Base-by-base conservation (phyloP, 1,139 yeast species). In the Yamadazyma songkhlaensis region DNA sequence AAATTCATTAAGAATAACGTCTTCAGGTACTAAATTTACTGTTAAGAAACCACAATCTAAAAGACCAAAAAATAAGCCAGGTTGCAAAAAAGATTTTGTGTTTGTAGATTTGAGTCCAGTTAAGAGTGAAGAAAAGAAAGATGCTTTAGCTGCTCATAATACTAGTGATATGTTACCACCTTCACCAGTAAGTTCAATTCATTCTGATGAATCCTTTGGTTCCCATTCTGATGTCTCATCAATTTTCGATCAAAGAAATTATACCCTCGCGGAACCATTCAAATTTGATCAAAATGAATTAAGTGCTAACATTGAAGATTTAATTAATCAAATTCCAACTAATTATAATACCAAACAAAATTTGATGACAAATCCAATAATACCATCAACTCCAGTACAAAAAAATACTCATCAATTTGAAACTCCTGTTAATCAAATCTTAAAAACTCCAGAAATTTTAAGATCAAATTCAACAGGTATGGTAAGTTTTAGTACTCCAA, bases 41-140 rank as follows among this genome's bases (percentile, higher is more conserved):
- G 62, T 64, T 15, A 72, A 62, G 47, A 71, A 73, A 46, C 68
- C 74, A 11, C 74, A 75, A 14, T 61, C 68, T 38, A 69, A 70
- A 51, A 65, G 79, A 54, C 79, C 80, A 20, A 71, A 68, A 57
- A 65, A 64, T 50, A 70, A 61, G 49, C 78, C 78, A 6, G 79
- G 79, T 7, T 64, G 60, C 60, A 77, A 75, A 38, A 68, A 67
- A 51, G 77, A 73, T 50, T 75, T 73, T 46, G 79, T 75, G 13
- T 75, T 75, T 50, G 79, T 75, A 31, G 79, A 75, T 49, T 62
- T 75, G 44, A 72, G 78, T 13, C 81, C 81, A 15, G 68, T 67
- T 31, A 73, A 73, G 57, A 58, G 48, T 31, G 66, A 55, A 14
- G 62, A 57, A 5, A 25, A 35, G 31, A 25, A 29, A 28, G 11